phyloP scores from a whole-genome alignment of 306 rosid species.

The Abrus pulchellus region DNA sequence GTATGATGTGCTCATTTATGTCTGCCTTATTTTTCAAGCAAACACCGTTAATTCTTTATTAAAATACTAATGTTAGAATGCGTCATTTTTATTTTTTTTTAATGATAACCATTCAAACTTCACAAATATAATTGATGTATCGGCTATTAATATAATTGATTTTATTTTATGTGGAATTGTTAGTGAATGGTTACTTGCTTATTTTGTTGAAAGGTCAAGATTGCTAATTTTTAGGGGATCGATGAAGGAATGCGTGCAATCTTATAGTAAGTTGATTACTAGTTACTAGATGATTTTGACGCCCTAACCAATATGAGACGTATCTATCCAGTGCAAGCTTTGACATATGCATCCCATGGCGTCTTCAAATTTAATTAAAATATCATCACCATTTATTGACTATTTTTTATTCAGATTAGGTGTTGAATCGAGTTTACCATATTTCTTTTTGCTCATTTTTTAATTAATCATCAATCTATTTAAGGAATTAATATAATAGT shows the following conservation, averaged over 20 bases:
- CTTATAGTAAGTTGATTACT: neutral
- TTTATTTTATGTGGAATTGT: neutral
- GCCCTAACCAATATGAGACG: constrained; percentile 27
- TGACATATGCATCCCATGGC: constrained; percentile 36
- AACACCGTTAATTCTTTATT: neutral
- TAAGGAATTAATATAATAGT: no score
- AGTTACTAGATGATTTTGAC: constrained; percentile 47
- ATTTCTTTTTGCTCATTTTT: neutral
- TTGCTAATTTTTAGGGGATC: neutral
- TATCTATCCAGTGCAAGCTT: neutral
- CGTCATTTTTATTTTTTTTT: neutral
- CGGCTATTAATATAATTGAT: neutral
- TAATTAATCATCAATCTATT: neutral
- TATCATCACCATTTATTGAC: constrained; percentile 14
- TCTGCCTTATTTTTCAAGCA: neutral
- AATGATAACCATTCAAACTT: constrained; percentile 4
- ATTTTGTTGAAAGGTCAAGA: neutral
- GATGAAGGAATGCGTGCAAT: constrained; percentile 1
- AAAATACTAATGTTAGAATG: neutral
- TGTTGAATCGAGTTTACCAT: neutral
- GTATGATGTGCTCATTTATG: neutral
- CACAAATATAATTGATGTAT: neutral
- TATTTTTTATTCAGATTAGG: constrained; percentile 40
- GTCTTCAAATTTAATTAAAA: constrained; percentile 32
- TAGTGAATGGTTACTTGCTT: neutral